Base-by-base conservation (phyloP, 1,139 yeast genomes). In the Candida sp. region DNA sequence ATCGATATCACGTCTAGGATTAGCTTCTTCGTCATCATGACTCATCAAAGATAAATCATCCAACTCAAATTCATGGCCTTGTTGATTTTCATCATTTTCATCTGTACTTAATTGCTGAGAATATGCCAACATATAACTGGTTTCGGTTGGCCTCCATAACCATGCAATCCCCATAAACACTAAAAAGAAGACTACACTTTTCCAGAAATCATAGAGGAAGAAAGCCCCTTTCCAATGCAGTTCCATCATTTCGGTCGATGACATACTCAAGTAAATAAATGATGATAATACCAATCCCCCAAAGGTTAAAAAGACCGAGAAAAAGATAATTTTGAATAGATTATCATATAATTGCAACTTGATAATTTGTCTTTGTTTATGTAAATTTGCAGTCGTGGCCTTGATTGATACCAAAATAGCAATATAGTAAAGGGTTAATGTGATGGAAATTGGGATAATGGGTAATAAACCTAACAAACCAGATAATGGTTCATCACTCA, bases 121-220 rank as follows among this genome's bases (percentile, higher is more conserved):
- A 54, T 91, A 91, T 19, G 98, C 99, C 61, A 93, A 79, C 80
- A 95, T 84, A 57, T 91, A 86, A 51, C 96, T 90, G 36, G 96
- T 89, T 56, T 87, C 96, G 0, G 98, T 91, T 40, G 99, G 99
- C 65, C 99, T 82, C 99, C 99, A 95, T 51, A 93, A 79, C 73
- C 90, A 83, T 9, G 97, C 88, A 53, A 95, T 75, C 5, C 91
- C 81, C 59, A 87, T 78, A 63, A 93, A 91, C 39, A 91, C 91
- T 39, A 84, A 66, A 60, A 87, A 89, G 67, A 89, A 95, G 12
- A 91, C 85, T 38, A 89, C 78, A 47, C 96, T 84, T 34, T 97
- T 96, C 97, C 99, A 90, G 68, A 95, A 95, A 55, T 93, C 97
- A 42, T 86, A 78, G 45, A 90, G 66, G 60, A 95, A 90, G 73